A percentile compares a stretch with the other conserved stretches of the same genome.
phyloP scores from a whole-genome alignment of 2,329 filamentous ascomycete genomes.

The Hirsutella minnesotensis region DNA sequence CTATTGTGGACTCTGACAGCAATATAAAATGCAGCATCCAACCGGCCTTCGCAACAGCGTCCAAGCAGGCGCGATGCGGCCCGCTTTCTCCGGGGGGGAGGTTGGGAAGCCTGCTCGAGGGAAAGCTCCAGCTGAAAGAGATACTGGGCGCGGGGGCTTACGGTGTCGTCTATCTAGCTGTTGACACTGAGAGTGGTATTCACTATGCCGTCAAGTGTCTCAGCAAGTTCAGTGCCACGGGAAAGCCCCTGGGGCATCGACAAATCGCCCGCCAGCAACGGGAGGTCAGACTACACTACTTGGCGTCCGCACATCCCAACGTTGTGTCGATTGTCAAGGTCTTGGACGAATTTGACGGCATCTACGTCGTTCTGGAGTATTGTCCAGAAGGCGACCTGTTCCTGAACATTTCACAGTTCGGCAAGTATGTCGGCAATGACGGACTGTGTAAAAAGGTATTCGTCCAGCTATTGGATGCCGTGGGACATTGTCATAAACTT shows the following conservation, averaged over 20 bases:
- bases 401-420: constrained; percentile 90
- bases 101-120: constrained; percentile 72
- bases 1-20: too few species aligned
- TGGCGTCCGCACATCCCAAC: constrained; percentile 80
- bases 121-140: constrained; percentile 69
- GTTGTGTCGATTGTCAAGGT: constrained; percentile 92
- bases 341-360: constrained; percentile 82
- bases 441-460: constrained; percentile 76
- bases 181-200: constrained; percentile 68
- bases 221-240: constrained; percentile 72
- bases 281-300: constrained; percentile 85
- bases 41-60: too few species aligned
- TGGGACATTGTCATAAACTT: constrained; percentile 83
- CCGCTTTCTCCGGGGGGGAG: too few species aligned
- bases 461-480: constrained; percentile 91
- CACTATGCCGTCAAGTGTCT: constrained; percentile 94
- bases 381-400: constrained; percentile 96
- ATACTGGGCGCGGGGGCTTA: constrained; percentile 92
- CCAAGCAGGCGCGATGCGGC: too few species aligned
- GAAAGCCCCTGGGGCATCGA: constrained; percentile 62
- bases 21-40: too few species aligned
- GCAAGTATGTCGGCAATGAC: constrained; percentile 89
- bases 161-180: constrained; percentile 85
- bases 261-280: constrained; percentile 85
- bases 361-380: constrained; percentile 92